Evolutionary conservation across 2,329 filamentous ascomycete genomes (phyloP).

Genomic region (Penicillium sp.): DNA sequence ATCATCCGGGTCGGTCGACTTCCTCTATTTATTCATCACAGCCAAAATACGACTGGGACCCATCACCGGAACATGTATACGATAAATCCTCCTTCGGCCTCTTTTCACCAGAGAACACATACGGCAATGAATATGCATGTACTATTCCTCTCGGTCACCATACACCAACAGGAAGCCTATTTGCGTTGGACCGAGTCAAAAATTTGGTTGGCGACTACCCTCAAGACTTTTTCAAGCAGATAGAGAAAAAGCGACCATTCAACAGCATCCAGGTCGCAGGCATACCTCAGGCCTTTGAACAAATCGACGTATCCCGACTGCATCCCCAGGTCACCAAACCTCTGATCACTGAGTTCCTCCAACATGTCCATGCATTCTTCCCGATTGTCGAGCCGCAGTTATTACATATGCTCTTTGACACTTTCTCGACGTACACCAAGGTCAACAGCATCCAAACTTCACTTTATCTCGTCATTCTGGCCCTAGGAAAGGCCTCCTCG

Average conservation of each 20-base stretch:
- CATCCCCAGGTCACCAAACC: slow-evolving; percentile 5
- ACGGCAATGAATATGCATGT: slow-evolving; percentile 5
- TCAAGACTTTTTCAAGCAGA: slow-evolving; percentile 16
- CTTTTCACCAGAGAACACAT: not conserved
- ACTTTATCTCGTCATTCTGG: slow-evolving; percentile 15
- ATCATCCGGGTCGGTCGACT: not conserved
- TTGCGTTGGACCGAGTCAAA: slow-evolving; percentile 13
- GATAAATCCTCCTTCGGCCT: not conserved
- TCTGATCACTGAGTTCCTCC: slow-evolving; percentile 12
- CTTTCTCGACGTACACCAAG: slow-evolving; percentile 8
- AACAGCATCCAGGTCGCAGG: not conserved
- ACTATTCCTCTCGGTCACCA: slow-evolving; percentile 13
- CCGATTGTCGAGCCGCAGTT: slow-evolving; percentile 11
- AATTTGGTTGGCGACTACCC: slow-evolving; percentile 16
- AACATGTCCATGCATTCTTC: slow-evolving; percentile 14
- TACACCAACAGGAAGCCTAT: slow-evolving; percentile 14
- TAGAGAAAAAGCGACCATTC: slow-evolving; percentile 14
- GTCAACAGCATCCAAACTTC: slow-evolving; percentile 7
- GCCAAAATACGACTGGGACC: slow-evolving; percentile 4
- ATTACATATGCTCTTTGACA: slow-evolving; percentile 9
- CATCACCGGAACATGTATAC: not conserved
- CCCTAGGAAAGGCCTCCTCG: slow-evolving; percentile 14
- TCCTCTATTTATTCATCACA: not conserved
- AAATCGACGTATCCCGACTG: not conserved
- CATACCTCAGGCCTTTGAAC: not conserved